Base-by-base conservation (phyloP, 768 basidiomycete species). In the Mycena epipterygia region DNA sequence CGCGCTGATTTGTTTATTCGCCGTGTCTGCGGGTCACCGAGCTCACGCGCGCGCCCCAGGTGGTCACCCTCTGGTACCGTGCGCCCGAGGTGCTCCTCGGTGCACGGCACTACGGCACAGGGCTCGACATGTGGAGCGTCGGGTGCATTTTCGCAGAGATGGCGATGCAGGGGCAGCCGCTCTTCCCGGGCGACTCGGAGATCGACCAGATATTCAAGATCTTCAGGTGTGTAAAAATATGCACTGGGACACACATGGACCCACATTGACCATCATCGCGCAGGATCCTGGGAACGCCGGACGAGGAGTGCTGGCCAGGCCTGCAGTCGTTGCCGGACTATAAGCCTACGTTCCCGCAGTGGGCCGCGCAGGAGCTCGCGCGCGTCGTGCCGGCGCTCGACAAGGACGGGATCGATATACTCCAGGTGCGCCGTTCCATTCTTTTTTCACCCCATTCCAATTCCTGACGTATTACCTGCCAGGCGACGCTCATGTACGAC, bases 161-260 rank as follows among this genome's bases (percentile, higher is more conserved):
- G 97, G 92, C 95, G 56, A 95, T 96, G 93, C 88, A 90, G 70
- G 94, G 94, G 74, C 79, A 90, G 78, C 89, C 97, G 3, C 86
- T 98, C 12, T 99, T 99, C 88, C 98, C 98, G 29, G 98, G 98
- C 6, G 98, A 99, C 83, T 99, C 98, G 32, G 98, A 99, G 84
- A 99, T 99, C 77, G 98, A 99, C 82, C 98, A 99, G 86, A 99
- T 99, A 71, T 99, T 99, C 89, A 93, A 95, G 81, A 99, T 99
- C 77, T 99, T 99, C 87, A 90, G 95, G 98, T 97, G 7, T 60
- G 89, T 42, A n/a, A n/a, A n/a, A n/a, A n/a, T n/a, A n/a, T n/a
- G n/a, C n/a, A n/a, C n/a, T n/a, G n/a, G n/a, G n/a, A n/a, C 23
- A 23, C 21, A 25, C 33, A 29, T 16, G 32, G 5, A 51, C 30